phyloP scores from a whole-genome alignment of 495 filamentous ascomycete genomes.

The Penicillium angulare region DNA sequence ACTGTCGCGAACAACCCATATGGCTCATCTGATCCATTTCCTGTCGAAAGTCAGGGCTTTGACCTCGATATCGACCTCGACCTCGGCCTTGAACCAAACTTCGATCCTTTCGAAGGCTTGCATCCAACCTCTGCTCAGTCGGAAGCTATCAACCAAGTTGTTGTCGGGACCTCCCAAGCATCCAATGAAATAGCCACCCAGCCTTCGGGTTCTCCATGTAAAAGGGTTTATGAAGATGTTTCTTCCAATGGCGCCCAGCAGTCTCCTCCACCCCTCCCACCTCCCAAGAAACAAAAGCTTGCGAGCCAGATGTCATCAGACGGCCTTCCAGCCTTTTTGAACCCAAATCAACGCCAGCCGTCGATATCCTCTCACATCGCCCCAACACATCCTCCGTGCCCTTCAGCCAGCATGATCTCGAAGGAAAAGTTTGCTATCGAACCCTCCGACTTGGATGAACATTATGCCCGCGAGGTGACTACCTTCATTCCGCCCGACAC shows the following conservation, averaged over 20 bases:
- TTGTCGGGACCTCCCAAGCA: not conserved
- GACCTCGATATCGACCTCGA: not conserved
- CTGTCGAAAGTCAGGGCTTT: too few species aligned
- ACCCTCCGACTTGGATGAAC: not conserved
- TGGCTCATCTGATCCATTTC: too few species aligned
- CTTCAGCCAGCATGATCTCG: not conserved
- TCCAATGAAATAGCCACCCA: not conserved
- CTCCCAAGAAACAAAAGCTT: not conserved
- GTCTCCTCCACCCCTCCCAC: not conserved
- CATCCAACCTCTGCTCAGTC: not conserved
- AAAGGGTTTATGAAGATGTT: too few species aligned
- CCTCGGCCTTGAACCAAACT: not conserved
- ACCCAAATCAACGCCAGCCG: not conserved
- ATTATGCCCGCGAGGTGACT: not conserved
- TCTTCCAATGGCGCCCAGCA: not conserved
- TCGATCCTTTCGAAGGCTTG: slow-evolving; percentile 5
- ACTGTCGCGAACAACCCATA: too few species aligned
- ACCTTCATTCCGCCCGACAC: not conserved
- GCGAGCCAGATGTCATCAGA: not conserved
- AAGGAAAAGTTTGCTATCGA: not conserved
- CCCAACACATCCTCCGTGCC: not conserved
- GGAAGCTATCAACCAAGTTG: not conserved
- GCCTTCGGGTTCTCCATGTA: too few species aligned
- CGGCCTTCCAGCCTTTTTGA: not conserved
- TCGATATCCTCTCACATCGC: not conserved